Evolutionary conservation across 257 asterid species (phyloP).

Genomic region (Salvia hispanica): DNA sequence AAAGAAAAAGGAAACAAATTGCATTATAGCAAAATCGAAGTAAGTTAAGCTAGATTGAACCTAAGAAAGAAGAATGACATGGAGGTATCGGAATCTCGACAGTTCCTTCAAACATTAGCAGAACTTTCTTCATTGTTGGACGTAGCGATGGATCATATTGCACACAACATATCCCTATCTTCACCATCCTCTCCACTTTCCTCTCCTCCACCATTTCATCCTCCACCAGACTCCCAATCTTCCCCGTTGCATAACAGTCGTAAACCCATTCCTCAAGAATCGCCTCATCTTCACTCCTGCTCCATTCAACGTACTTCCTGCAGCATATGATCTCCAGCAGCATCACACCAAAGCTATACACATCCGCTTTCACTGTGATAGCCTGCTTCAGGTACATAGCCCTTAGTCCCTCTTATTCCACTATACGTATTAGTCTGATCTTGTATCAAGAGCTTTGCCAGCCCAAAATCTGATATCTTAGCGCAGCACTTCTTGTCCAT

Average conservation of each 20-base stretch:
- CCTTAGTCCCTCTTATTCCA: too few relatives aligned
- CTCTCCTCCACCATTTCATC: conserved; percentile 39
- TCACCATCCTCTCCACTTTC: conserved; percentile 46
- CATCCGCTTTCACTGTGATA: too few relatives aligned
- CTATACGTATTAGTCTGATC: too few relatives aligned
- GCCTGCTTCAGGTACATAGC: too few relatives aligned
- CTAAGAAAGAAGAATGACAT: conserved; percentile 48
- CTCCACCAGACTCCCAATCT: conserved; percentile 30
- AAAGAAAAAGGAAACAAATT: too few relatives aligned
- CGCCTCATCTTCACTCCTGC: conserved; percentile 41
- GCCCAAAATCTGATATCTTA: too few relatives aligned
- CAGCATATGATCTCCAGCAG: too few relatives aligned
- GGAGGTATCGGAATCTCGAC: conserved; percentile 61
- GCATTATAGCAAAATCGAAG: too few relatives aligned
- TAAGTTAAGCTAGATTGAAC: conserved; percentile 18
- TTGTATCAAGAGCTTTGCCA: too few relatives aligned
- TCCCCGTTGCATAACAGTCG: conserved; percentile 32
- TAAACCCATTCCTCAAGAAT: conserved; percentile 56
- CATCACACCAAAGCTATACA: too few relatives aligned
- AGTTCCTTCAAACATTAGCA: conserved; percentile 63
- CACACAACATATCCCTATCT: conserved; percentile 60
- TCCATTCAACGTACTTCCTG: too few relatives aligned
- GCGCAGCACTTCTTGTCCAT: too few relatives aligned
- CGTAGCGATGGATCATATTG: conserved; percentile 54
- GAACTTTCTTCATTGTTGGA: conserved; percentile 61